Evolutionary conservation across 352 stramenopile genomes (phyloP).

Genomic region (Blastocystis sp.): DNA sequence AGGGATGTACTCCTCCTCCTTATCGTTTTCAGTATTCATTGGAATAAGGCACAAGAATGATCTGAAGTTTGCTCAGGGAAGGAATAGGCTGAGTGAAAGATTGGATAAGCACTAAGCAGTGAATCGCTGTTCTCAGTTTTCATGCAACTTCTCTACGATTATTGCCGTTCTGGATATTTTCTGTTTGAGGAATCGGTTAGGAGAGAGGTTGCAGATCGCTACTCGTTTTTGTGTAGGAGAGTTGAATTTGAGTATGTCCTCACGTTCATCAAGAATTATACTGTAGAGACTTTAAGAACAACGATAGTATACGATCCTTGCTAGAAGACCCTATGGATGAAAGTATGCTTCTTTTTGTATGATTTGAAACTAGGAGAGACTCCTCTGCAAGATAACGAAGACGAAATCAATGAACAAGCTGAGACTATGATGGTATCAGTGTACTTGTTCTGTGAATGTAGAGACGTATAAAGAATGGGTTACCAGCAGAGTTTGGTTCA

Average conservation of each 20-base stretch:
- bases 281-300: not conserved
- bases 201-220: not conserved
- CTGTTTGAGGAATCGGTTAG: not conserved
- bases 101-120: too few relatives aligned
- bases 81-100: too few relatives aligned
- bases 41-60: not conserved
- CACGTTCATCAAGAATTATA: not conserved
- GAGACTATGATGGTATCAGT: not conserved
- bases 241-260: slow-evolving; percentile 13
- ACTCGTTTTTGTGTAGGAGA: not conserved
- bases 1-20: slow-evolving; percentile 32
- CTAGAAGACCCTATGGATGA: not conserved
- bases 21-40: not conserved
- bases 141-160: not conserved
- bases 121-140: not conserved
- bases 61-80: not conserved
- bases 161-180: not conserved
- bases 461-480: not conserved
- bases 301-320: not conserved
- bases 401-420: not conserved
- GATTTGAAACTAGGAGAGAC: not conserved
- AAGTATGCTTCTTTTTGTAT: not conserved
- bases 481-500: slow-evolving; percentile 5
- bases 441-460: not conserved
- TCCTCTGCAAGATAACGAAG: not conserved